A percentile compares a stretch with the other conserved stretches of the same genome.
Conservation (phyloP, 768 basidiomycete genomes). For the Hypsizygus marmoreus region DNA sequence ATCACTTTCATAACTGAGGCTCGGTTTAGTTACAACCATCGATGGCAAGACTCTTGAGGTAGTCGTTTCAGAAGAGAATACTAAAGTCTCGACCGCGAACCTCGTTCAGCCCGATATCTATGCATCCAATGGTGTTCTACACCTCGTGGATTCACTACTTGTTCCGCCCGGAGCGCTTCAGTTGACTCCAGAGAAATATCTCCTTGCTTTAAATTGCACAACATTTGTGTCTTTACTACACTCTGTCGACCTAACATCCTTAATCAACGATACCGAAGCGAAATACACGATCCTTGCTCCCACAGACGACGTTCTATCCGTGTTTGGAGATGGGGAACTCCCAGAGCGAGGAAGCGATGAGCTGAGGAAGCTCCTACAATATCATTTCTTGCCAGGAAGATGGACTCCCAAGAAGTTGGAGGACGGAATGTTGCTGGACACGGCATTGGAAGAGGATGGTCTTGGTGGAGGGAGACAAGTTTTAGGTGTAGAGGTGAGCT, state of each 20-base stretch:
- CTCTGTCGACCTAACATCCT: slow-evolving; percentile 69
- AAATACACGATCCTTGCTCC: slow-evolving; percentile 92
- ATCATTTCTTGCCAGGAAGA: slow-evolving; percentile 89
- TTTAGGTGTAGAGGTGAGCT: slow-evolving; percentile 63
- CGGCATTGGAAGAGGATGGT: slow-evolving; percentile 72
- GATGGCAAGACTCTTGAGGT: slow-evolving; percentile 70
- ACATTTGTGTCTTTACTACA: slow-evolving; percentile 88
- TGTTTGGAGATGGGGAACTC: slow-evolving; percentile 53
- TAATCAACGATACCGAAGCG: slow-evolving; percentile 69
- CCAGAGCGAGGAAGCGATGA: slow-evolving; percentile 69
- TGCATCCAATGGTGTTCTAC: slow-evolving; percentile 93
- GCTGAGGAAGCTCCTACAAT: slow-evolving; percentile 72
- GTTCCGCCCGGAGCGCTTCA: slow-evolving; percentile 73
- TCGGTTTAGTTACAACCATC: slow-evolving; percentile 63
- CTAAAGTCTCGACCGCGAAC: slow-evolving; percentile 55
- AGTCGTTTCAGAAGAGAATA: slow-evolving; percentile 51
- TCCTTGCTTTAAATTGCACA: slow-evolving; percentile 90
- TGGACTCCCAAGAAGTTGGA: slow-evolving; percentile 71
- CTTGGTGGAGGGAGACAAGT: slow-evolving; percentile 73
- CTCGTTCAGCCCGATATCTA: slow-evolving; percentile 83
- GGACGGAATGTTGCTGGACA: slow-evolving; percentile 77
- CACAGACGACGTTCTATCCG: slow-evolving; percentile 76
- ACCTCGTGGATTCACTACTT: slow-evolving; percentile 83
- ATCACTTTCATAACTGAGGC: slow-evolving; percentile 12
- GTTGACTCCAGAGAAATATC: slow-evolving; percentile 92